phyloP scores from a whole-genome alignment of 1,284 basidiomycete genomes.

The Waitea zeae region DNA sequence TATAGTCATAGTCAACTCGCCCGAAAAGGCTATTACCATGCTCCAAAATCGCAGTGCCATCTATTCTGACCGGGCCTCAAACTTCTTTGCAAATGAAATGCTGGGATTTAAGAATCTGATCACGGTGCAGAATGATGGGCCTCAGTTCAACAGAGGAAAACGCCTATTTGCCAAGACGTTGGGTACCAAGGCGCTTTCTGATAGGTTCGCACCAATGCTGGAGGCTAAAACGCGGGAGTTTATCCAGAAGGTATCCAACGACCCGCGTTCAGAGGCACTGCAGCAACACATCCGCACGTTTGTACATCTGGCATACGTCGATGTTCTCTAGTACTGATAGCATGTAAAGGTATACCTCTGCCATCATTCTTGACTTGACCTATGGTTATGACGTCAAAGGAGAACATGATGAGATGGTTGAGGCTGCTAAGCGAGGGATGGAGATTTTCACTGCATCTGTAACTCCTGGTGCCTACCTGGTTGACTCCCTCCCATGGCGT shows the following conservation, averaged over 20 bases:
- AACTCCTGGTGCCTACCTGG: conserved; percentile 14
- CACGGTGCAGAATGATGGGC: conserved; percentile 7
- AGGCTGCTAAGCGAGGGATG: conserved; percentile 14
- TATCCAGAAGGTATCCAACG: conserved; percentile 8
- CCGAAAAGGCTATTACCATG: conserved; percentile 9
- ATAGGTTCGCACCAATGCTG: conserved; percentile 10
- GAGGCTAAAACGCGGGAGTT: conserved; percentile 12
- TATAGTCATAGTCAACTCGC: conserved; percentile 13
- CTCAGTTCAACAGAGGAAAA: conserved; percentile 11
- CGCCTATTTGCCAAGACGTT: conserved; percentile 12
- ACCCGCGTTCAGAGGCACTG: background rate
- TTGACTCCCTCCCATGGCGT: conserved; percentile 16
- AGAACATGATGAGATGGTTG: conserved; percentile 14
- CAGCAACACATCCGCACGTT: background rate
- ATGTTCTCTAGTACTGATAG: background rate
- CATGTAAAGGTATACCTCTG: background rate
- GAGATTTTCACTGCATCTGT: conserved; percentile 12
- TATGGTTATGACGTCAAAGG: conserved; percentile 17
- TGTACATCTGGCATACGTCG: too few relatives aligned
- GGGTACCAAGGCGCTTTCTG: conserved; percentile 11
- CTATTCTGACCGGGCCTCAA: conserved; percentile 13
- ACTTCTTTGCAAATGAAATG: conserved; percentile 10
- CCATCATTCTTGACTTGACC: conserved; percentile 16
- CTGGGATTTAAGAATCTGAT: conserved; percentile 9
- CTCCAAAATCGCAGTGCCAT: conserved; percentile 12